Base-by-base conservation (phyloP, 2,329 filamentous ascomycete species). In the Cryphonectria japonica region DNA sequence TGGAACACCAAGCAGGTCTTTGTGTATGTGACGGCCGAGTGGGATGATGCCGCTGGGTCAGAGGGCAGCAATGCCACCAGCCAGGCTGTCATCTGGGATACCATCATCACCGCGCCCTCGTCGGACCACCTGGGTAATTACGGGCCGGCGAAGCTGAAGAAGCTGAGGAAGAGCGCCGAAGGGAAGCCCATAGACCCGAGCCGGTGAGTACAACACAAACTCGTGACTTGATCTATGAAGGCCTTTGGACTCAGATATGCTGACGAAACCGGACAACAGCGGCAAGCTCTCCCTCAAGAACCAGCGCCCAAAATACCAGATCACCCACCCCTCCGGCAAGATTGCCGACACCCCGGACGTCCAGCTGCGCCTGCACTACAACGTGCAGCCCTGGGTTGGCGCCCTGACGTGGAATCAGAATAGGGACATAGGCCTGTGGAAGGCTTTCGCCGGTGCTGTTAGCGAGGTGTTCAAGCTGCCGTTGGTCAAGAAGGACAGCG, bases 1-100 rank as follows among this genome's bases (percentile, higher is more conserved):
- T 99, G 95, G 96, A 99, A 99, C 86, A 99, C 97, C 29, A 99
- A 99, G 82, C 93, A 98, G 83, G 85, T 99, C 78, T 99, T 98
- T 83, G 91, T 98, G 80, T 99, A 97, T 84, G 91, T 99, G 71
- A 95, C 94, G 69, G 95, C 95, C 69, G 91, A 90, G 76, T 92
- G 89, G 89, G 61, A n/a, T n/a, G 59, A 8, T 22, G 61, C 22
- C 4, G 11, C 84, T 86, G 71, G 78, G 66, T 77, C 78, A 60
- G 74, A 74, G 39, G 78, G 78, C 66, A 74, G 74, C 70, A 83
- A 82, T 75, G 79, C 76, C 70, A 84, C 83, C 73, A 92, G 92
- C 82, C 88, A 94, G 82, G 93, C 93, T 76, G 92, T 98, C 74
- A 95, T 99, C 83, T 98, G 95, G 96, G 95, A 99, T 83, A 88